Conservation (phyloP, 805 yeast species). For the Ogataea pignaliae region DNA sequence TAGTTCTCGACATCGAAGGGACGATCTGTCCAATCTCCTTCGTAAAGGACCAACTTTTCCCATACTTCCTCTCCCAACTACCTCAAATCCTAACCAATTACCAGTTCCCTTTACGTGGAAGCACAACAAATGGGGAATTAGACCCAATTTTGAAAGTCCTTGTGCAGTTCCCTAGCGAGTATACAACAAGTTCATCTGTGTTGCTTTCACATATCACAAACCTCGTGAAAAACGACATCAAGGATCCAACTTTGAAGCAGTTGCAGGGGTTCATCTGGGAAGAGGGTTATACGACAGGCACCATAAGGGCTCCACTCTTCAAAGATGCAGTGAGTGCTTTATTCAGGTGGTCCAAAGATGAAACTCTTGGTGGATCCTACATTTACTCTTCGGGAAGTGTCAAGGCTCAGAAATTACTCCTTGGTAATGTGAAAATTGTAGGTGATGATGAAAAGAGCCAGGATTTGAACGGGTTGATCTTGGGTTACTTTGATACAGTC, state of each 20-base stretch:
- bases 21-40: constrained; percentile 89
- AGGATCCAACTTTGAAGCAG: constrained; percentile 70
- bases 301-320: constrained; percentile 71
- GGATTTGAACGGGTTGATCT: constrained; percentile 50
- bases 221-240: constrained; percentile 63
- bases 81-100: constrained; percentile 35
- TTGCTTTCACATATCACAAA: constrained; percentile 46
- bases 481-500: constrained; percentile 80
- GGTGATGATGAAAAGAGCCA: constrained; percentile 22
- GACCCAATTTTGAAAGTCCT: constrained; percentile 32
- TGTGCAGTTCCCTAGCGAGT: constrained; percentile 41
- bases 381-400: constrained; percentile 91
- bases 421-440: constrained; percentile 50
- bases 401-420: constrained; percentile 77
- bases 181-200: constrained; percentile 22
- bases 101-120: constrained; percentile 30
- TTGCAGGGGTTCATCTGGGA: constrained; percentile 86
- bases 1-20: constrained; percentile 81
- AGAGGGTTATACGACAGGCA: constrained; percentile 72
- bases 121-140: neutral
- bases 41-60: constrained; percentile 74
- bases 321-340: constrained; percentile 64
- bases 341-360: constrained; percentile 31
- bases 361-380: constrained; percentile 36
- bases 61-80: constrained; percentile 58